Base-by-base conservation (phyloP, 2,329 filamentous ascomycete genomes). In the Aspergillus viridinutans region DNA sequence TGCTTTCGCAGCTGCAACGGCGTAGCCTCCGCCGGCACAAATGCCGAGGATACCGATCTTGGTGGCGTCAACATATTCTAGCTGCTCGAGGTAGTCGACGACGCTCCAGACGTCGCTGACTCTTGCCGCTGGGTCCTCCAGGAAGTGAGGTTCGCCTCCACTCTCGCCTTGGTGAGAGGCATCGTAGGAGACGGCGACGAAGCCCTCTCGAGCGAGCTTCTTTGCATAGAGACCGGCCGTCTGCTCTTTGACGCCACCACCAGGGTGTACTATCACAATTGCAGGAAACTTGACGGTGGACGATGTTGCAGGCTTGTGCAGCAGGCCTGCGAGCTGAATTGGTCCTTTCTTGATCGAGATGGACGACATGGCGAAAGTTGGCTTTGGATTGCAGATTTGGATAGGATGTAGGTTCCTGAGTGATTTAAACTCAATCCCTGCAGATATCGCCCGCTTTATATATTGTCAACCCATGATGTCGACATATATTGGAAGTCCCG, bases 91-190 rank as follows among this genome's bases (percentile, higher is more conserved):
- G 52, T 65, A 68, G 53, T 65, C 62, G 53, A 65, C 62, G 1
- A 63, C 66, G 4, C 20, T 58, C 20, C 60, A 58, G 42, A 69
- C 59, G 28, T 68, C 66, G n/a, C 56, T 59, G 45, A 66, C 64
- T 25, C 64, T 61, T 17, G 60, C 54, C 20, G 61, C 62, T 12
- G 66, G 66, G 50, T 68, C 52, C 54, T 67, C 66, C 10, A 65
- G 38, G 50, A 63, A 64, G 20, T 60, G 59, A 20, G 66, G 66
- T 26, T 53, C 26, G 6, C 66, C 66, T 20, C 60, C 63, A 1
- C 57, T 62, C 26, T 56, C 65, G n/a, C 65, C 66, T 40, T 67
- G 63, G 58, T 63, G 64, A 14, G 64, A 62, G 2, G 64, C 65
- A 32, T 68, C 66, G 42, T 60, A 67, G 23, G 57, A 47, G 9